Conservation (phyloP, 148 eudicot genomes). For the Spergularia marina region DNA sequence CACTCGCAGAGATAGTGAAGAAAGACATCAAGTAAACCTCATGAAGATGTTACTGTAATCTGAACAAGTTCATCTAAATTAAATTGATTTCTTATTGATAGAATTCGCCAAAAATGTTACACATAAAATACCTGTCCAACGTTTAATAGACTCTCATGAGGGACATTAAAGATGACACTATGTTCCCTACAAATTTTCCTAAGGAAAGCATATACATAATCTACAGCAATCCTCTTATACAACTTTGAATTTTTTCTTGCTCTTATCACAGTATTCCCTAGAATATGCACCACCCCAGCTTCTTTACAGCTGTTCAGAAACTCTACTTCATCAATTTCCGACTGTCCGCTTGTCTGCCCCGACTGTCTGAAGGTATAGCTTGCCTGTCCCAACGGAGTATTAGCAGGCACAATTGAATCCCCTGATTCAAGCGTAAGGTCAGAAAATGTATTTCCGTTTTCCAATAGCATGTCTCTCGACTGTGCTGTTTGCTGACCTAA, state of each 20-base stretch:
- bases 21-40: too few relatives aligned
- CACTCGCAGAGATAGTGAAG: too few relatives aligned
- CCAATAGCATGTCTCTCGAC: slow-evolving; percentile 43
- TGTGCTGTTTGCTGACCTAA: slow-evolving; percentile 64
- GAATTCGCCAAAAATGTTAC: slow-evolving; percentile 25
- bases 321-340: slow-evolving; percentile 72
- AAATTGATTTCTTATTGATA: slow-evolving; percentile 7
- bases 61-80: slow-evolving; percentile 8
- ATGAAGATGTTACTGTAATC: background rate
- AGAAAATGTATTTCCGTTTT: slow-evolving; percentile 22
- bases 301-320: slow-evolving; percentile 68
- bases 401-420: slow-evolving; percentile 65
- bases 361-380: slow-evolving; percentile 38
- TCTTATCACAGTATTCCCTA: slow-evolving; percentile 80
- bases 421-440: slow-evolving; percentile 50
- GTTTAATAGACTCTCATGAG: slow-evolving; percentile 89
- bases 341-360: slow-evolving; percentile 54
- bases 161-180: slow-evolving; percentile 89
- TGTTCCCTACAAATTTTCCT: slow-evolving; percentile 98
- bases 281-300: slow-evolving; percentile 93
- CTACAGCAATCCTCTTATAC: slow-evolving; percentile 65
- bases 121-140: slow-evolving; percentile 95
- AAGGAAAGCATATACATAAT: slow-evolving; percentile 90
- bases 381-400: slow-evolving; percentile 32
- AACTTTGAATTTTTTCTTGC: slow-evolving; percentile 67